phyloP scores from a whole-genome alignment of 2,329 filamentous ascomycete genomes.

The Cytospora paraplurivora region DNA sequence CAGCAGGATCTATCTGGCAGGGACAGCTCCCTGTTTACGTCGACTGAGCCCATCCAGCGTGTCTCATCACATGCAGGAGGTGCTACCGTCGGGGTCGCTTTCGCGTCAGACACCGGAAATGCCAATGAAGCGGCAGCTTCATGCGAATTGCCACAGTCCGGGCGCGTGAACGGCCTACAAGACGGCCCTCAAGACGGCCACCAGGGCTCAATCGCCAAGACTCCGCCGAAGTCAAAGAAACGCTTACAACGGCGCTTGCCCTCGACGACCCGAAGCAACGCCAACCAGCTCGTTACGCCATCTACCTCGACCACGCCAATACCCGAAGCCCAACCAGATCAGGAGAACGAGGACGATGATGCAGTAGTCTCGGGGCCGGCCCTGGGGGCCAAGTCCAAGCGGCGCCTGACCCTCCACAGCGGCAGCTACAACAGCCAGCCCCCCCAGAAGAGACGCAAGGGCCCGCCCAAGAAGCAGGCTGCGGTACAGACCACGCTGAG shows the following conservation, averaged over 20 bases:
- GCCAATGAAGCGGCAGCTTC: background rate
- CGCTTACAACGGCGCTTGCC: no score
- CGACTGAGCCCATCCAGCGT: no score
- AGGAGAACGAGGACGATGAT: background rate
- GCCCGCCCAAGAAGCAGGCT: constrained; percentile 31
- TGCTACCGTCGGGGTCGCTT: background rate
- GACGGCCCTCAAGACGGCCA: background rate
- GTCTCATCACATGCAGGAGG: background rate
- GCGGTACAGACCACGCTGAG: constrained; percentile 47
- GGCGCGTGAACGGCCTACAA: no score
- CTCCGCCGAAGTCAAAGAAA: background rate
- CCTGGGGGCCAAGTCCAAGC: constrained; percentile 18
- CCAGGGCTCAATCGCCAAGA: constrained; percentile 7
- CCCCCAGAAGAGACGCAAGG: constrained; percentile 26
- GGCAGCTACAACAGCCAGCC: constrained; percentile 17
- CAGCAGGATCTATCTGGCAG: background rate
- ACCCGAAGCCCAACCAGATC: background rate
- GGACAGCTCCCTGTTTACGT: background rate
- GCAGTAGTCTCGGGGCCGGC: background rate
- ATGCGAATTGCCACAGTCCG: background rate
- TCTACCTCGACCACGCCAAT: background rate
- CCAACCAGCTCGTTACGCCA: background rate
- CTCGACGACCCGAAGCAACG: background rate
- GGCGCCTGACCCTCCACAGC: constrained; percentile 25
- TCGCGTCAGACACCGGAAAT: background rate